A percentile compares a stretch with the other conserved stretches of the same genome.
These are phyloP conservation scores for Lachancea kluyveri DNA, from an alignment of 805 yeast species.

Conservation along the genomic window DNA sequence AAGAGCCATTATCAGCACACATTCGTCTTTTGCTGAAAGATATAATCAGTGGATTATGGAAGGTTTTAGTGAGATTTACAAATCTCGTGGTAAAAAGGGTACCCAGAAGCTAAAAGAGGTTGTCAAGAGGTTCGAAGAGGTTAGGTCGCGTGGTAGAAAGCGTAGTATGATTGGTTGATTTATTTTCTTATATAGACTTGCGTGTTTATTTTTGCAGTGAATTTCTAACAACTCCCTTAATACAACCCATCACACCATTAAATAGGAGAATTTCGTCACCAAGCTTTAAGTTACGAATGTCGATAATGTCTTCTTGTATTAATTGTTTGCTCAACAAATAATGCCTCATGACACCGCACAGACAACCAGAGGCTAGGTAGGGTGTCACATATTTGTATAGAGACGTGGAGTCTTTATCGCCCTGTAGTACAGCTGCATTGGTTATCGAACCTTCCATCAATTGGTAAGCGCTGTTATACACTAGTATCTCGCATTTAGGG, in stretches of 20 bases:
- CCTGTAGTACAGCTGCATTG: slow-evolving; percentile 55
- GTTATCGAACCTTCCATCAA: slow-evolving; percentile 81
- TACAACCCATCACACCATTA: slow-evolving; percentile 81
- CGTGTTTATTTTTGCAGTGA: slow-evolving; percentile 3
- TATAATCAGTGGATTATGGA: slow-evolving; percentile 68
- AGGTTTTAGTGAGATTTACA: slow-evolving; percentile 51
- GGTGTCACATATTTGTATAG: slow-evolving; percentile 69
- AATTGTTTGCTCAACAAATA: slow-evolving; percentile 48
- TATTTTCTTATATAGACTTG: background rate
- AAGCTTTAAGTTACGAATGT: slow-evolving; percentile 38
- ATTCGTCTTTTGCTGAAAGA: slow-evolving; percentile 59
- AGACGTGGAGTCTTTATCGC: slow-evolving; percentile 27
- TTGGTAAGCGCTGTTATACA: slow-evolving; percentile 53
- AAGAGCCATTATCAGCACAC: slow-evolving; percentile 86
- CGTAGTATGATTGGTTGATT: slow-evolving; percentile 82
- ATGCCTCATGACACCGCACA: slow-evolving; percentile 77
- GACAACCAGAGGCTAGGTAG: slow-evolving; percentile 66
- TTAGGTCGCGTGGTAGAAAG: slow-evolving; percentile 87
- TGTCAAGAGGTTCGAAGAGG: slow-evolving; percentile 66
- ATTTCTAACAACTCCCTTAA: slow-evolving; percentile 45
- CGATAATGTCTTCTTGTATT: slow-evolving; percentile 45
- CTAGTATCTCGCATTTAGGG: slow-evolving; percentile 54
- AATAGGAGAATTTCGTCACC: slow-evolving; percentile 71
- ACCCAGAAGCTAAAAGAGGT: slow-evolving; percentile 44
- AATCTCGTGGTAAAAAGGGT: slow-evolving; percentile 29